Base-by-base conservation (phyloP, 2,329 filamentous ascomycete species). In the Clonostachys sp. region DNA sequence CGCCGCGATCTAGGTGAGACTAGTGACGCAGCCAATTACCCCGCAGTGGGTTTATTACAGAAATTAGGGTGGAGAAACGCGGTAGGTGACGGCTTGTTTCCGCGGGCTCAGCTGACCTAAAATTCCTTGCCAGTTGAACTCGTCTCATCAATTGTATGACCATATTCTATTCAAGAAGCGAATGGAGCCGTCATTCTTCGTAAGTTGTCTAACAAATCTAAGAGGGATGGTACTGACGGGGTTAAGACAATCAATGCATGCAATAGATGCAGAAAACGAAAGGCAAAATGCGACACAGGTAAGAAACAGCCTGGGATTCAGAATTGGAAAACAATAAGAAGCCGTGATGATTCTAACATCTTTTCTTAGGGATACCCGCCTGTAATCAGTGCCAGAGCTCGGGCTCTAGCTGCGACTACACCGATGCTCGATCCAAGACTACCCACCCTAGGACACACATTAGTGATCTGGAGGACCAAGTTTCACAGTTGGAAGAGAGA, bases 321-420 rank as follows among this genome's bases (percentile, higher is more conserved):
- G 44, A 34, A 9, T 34, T 6, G n/a, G 35, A 40, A 36, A 12
- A n/a, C 3, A 13, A 24, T 47, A 30, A 38, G 10, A 42, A 42
- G 34, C 35, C 13, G 17, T 16, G 8, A 20, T 38, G 41, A 5
- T 10, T 30, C 24, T 30, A 10, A 30, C 24, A 10, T 4, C 24
- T 30, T 9, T 30, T 30, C 9, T 10, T 20, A 55, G 53, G 51
- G 10, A 52, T 55, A 14, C 53, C 53, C 4, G 48, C 48, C 12
- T 57, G 55, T 43, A 39, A 34, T 4, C 48, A 52, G 7, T 57
- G 55, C 34, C 45, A 41, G 20, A 51, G 46, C 16, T 45, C 49
- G 6, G 52, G 52, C 7, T 50, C 54, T 3, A 48, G 47, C 6
- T 57, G 55, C 44, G 54, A 54, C n/a, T 57, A 50, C 40, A 56